Percentiles rank a stretch among this genome's conserved stretches.
Conservation (phyloP, 495 filamentous ascomycete species). For the Durotheca rogersii region DNA sequence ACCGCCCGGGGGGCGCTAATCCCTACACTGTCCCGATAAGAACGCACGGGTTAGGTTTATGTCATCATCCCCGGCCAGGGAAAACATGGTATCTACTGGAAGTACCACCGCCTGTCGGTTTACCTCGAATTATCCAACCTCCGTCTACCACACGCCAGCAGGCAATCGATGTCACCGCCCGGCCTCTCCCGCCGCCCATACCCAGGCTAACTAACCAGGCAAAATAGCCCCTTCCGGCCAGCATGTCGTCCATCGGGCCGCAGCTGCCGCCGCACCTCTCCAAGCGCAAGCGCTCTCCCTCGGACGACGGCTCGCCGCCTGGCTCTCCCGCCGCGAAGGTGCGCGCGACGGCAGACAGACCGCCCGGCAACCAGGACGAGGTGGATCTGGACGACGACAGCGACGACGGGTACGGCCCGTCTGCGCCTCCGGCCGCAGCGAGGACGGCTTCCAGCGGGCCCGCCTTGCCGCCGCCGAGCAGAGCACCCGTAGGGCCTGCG, state of each 20-base stretch:
- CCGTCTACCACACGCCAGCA: too few species aligned
- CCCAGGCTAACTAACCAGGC: too few species aligned
- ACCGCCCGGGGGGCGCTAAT: too few species aligned
- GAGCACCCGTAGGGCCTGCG: slow-evolving; percentile 10
- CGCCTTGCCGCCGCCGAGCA: background rate
- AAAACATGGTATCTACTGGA: too few species aligned
- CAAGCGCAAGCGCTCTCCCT: slow-evolving; percentile 54
- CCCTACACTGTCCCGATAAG: slow-evolving; percentile 1
- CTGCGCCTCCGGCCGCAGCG: slow-evolving; percentile 18
- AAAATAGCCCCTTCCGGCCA: slow-evolving; percentile 3
- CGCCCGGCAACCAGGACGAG: slow-evolving; percentile 42
- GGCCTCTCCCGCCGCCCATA: too few species aligned
- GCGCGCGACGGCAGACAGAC: slow-evolving; percentile 26
- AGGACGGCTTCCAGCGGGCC: slow-evolving; percentile 24
- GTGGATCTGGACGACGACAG: slow-evolving; percentile 35
- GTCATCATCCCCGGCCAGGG: too few species aligned
- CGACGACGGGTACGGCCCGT: slow-evolving; percentile 42
- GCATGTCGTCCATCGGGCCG: slow-evolving; percentile 53
- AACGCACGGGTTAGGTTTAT: too few species aligned
- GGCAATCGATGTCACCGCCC: too few species aligned
- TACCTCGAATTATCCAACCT: too few species aligned
- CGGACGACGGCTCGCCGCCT: slow-evolving; percentile 41
- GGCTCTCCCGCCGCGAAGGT: slow-evolving; percentile 43
- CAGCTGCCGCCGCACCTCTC: slow-evolving; percentile 52
- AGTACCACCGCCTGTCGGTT: too few species aligned